Evolutionary conservation across 2,329 filamentous ascomycete genomes (phyloP).

Genomic region (Ophiostoma tasmaniense): DNA sequence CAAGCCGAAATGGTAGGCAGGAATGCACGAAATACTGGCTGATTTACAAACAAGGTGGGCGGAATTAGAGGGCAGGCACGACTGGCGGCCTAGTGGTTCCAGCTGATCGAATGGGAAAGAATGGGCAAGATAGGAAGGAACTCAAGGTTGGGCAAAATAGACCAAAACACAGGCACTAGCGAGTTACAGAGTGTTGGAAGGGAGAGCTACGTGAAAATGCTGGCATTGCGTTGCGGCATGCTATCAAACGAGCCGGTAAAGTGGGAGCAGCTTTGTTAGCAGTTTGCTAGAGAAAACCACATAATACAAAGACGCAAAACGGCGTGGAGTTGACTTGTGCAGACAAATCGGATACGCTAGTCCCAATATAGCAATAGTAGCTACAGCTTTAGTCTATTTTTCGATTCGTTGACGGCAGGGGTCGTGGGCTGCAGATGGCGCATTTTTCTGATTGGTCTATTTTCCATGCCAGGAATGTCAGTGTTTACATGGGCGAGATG

Average conservation of each 20-base stretch:
- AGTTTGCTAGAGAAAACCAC: background rate
- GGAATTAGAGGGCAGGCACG: background rate
- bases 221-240: background rate
- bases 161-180: background rate
- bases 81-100: background rate
- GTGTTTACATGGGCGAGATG: background rate
- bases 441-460: constrained; percentile 4
- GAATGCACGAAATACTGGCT: constrained; percentile 3
- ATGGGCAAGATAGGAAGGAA: background rate
- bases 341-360: background rate
- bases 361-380: background rate
- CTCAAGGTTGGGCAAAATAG: constrained; percentile 1
- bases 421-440: background rate
- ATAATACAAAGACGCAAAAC: background rate
- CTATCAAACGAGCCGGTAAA: background rate
- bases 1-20: background rate
- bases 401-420: background rate
- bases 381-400: background rate
- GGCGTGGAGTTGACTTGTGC: background rate
- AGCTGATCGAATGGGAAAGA: constrained; percentile 3
- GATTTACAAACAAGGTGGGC: background rate
- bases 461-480: background rate
- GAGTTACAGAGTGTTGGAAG: background rate
- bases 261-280: background rate
- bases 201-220: background rate